Percentiles rank a stretch among this genome's conserved stretches.
phyloP scores from a whole-genome alignment of 2,329 filamentous ascomycete genomes.

The Sporothrix pseudoabietina region DNA sequence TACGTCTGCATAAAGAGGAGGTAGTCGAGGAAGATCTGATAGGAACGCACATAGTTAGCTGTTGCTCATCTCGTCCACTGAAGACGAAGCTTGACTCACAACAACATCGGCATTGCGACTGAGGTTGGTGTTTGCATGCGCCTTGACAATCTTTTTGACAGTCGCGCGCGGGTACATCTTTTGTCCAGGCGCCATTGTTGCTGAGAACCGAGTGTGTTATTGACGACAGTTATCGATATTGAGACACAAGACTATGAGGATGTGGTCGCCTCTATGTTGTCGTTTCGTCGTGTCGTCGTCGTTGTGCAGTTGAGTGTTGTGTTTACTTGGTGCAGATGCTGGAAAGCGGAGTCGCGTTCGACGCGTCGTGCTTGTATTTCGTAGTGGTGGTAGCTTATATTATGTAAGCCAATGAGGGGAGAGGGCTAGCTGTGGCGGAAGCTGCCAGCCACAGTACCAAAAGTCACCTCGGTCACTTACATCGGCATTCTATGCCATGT shows the following conservation, averaged over 20 bases:
- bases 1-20: slow-evolving; percentile 75
- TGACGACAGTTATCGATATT: not conserved
- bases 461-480: not conserved
- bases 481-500: not conserved
- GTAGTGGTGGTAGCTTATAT: not conserved
- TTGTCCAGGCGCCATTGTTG: slow-evolving; percentile 61
- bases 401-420: slow-evolving; percentile 24
- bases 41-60: slow-evolving; percentile 24
- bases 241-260: not conserved
- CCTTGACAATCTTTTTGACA: slow-evolving; percentile 87
- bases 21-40: slow-evolving; percentile 80
- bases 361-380: slow-evolving; percentile 9
- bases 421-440: slow-evolving; percentile 21
- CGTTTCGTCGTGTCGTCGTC: not conserved
- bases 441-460: slow-evolving; percentile 1
- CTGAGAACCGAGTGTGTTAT: not conserved
- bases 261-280: not conserved
- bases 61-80: slow-evolving; percentile 29
- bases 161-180: slow-evolving; percentile 83
- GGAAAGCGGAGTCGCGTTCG: slow-evolving; percentile 23
- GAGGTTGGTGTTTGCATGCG: slow-evolving; percentile 76
- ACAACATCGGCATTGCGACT: slow-evolving; percentile 86
- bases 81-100: slow-evolving; percentile 52
- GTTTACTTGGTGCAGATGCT: slow-evolving; percentile 4
- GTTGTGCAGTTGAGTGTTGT: not conserved